These are phyloP conservation scores for Ophiostoma tasmaniense DNA, from an alignment of 2,329 filamentous ascomycete genomes.

Conservation along the genomic window DNA sequence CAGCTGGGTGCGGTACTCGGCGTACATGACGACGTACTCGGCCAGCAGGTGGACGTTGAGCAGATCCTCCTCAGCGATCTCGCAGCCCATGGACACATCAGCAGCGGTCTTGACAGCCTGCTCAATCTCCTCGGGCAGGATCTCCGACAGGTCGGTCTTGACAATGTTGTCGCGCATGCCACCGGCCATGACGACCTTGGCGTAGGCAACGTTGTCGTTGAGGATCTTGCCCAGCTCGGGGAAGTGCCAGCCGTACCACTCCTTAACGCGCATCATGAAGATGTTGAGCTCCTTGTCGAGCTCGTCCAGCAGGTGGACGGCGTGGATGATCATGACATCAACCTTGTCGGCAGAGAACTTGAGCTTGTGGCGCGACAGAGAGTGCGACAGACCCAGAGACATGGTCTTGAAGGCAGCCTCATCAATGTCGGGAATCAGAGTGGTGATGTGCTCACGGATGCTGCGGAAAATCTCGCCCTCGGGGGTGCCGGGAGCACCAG, in stretches of 20 bases:
- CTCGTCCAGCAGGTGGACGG: constrained; percentile 87
- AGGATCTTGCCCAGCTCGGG: constrained; percentile 95
- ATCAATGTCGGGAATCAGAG: constrained; percentile 80
- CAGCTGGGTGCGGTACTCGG: constrained; percentile 81
- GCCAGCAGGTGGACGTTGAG: constrained; percentile 87
- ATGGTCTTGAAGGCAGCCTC: constrained; percentile 86
- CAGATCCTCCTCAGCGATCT: constrained; percentile 87
- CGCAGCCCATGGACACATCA: constrained; percentile 96
- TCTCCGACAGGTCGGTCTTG: constrained; percentile 71
- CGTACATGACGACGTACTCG: constrained; percentile 86
- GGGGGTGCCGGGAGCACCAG: constrained; percentile 67
- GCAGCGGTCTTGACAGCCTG: constrained; percentile 83
- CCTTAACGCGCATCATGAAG: constrained; percentile 98
- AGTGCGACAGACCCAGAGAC: constrained; percentile 93
- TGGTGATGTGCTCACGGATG: constrained; percentile 82
- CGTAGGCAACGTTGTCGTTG: constrained; percentile 93
- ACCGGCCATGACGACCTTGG: constrained; percentile 77
- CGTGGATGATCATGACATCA: constrained; percentile 98
- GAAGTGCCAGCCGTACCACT: constrained; percentile 99
- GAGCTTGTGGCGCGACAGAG: constrained; percentile 91
- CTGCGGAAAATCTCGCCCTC: constrained; percentile 88
- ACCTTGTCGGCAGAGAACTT: constrained; percentile 99
- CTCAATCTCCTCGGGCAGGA: constrained; percentile 94
- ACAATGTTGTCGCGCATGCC: constrained; percentile 79
- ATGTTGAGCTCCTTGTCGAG: constrained; percentile 98